phyloP scores from a whole-genome alignment of 2,329 filamentous ascomycete genomes.

The Alternaria panax region DNA sequence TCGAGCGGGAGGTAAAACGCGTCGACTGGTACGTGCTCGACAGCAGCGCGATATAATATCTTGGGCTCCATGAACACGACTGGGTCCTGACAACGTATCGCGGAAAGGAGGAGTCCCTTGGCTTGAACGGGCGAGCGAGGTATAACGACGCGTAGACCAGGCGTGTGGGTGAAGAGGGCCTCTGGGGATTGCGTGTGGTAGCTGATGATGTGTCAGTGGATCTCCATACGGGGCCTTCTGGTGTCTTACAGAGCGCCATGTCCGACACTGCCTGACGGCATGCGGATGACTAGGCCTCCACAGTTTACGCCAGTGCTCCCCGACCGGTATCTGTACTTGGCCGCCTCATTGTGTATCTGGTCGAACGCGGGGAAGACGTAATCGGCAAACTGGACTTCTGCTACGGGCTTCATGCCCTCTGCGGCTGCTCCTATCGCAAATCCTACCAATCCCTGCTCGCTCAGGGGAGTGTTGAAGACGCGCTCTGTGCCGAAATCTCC shows the following conservation, averaged over 20 bases:
- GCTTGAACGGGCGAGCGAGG: slow-evolving; percentile 86
- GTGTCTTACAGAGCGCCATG: slow-evolving; percentile 75
- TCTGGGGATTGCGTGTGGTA: slow-evolving; percentile 93
- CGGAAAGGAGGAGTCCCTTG: slow-evolving; percentile 82
- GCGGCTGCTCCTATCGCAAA: slow-evolving; percentile 91
- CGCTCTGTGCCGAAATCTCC: slow-evolving; percentile 86
- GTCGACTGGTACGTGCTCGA: slow-evolving; percentile 86
- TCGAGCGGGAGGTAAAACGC: slow-evolving; percentile 84
- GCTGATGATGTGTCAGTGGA: slow-evolving; percentile 37
- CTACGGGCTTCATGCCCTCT: slow-evolving; percentile 90
- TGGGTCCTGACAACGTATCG: slow-evolving; percentile 79
- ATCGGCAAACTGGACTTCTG: slow-evolving; percentile 95
- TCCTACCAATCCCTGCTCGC: slow-evolving; percentile 92
- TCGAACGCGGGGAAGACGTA: slow-evolving; percentile 94
- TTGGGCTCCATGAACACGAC: slow-evolving; percentile 96
- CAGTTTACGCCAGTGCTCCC: slow-evolving; percentile 62
- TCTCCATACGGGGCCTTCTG: background rate
- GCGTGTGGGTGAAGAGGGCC: slow-evolving; percentile 85
- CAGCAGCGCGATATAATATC: slow-evolving; percentile 86
- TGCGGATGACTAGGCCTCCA: slow-evolving; percentile 84
- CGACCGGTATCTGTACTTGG: slow-evolving; percentile 83
- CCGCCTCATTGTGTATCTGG: slow-evolving; percentile 91
- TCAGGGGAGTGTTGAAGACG: slow-evolving; percentile 95
- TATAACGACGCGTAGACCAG: slow-evolving; percentile 84
- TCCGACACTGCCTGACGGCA: slow-evolving; percentile 89